These are phyloP conservation scores for Irpex rosettiformis DNA, from an alignment of 1,284 basidiomycete species.

Conservation along the genomic window DNA sequence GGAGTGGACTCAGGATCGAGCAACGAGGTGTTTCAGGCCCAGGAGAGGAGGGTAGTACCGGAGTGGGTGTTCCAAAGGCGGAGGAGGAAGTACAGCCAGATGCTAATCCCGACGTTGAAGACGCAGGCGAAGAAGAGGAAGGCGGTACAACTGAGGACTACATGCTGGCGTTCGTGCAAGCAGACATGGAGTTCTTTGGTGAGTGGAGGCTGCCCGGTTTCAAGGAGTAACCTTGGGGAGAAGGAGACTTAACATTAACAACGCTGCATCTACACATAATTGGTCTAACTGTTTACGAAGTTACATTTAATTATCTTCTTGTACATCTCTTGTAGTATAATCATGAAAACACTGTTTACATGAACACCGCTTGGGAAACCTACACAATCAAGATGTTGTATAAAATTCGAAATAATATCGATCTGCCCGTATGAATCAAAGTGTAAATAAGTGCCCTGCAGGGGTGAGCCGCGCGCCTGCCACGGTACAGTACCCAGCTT, in stretches of 20 bases:
- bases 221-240: conserved; percentile 28
- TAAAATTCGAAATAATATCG: no score
- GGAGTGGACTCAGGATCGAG: conserved; percentile 13
- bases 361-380: no score
- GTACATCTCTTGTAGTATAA: background rate
- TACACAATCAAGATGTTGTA: no score
- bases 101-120: conserved; percentile 29
- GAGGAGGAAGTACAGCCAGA: conserved; percentile 26
- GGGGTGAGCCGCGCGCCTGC: no score
- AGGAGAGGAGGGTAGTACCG: conserved; percentile 24
- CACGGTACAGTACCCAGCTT: no score
- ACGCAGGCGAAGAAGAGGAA: conserved; percentile 42
- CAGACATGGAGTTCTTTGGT: conserved; percentile 76
- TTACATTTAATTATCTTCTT: background rate
- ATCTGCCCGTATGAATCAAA: no score
- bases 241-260: no score
- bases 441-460: no score
- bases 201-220: conserved; percentile 51
- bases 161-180: conserved; percentile 77
- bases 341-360: no score
- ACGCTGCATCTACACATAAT: conserved; percentile 4
- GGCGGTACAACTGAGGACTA: conserved; percentile 80
- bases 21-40: conserved; percentile 14
- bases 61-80: conserved; percentile 23
- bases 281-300: no score